These are phyloP conservation scores for Aspergillus sp. DNA, from an alignment of 2,329 filamentous ascomycete species.

Conservation along the genomic window DNA sequence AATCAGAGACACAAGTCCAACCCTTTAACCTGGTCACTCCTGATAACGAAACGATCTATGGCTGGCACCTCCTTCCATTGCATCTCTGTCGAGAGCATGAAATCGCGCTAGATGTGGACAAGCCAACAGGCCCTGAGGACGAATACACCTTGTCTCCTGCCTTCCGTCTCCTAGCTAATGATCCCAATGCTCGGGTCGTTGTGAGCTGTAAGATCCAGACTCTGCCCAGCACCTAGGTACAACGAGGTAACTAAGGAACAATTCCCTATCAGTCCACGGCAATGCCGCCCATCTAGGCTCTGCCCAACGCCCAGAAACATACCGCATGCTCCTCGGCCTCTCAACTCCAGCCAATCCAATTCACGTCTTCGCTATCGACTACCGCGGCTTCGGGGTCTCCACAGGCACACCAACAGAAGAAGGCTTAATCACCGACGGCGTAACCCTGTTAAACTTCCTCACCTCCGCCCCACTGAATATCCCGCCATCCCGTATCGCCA, in stretches of 20 bases:
- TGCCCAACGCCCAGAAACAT: slow-evolving; percentile 73
- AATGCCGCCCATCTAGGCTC: slow-evolving; percentile 89
- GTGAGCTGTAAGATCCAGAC: slow-evolving; percentile 53
- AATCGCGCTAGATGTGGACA: slow-evolving; percentile 59
- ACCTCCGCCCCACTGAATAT: slow-evolving; percentile 64
- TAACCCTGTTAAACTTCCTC: slow-evolving; percentile 71
- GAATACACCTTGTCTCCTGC: slow-evolving; percentile 55
- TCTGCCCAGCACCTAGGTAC: background rate
- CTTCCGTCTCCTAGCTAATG: slow-evolving; percentile 55
- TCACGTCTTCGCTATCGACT: slow-evolving; percentile 87
- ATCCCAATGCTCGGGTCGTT: slow-evolving; percentile 58
- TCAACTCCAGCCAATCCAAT: slow-evolving; percentile 65
- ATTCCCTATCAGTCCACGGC: slow-evolving; percentile 46
- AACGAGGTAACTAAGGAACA: slow-evolving; percentile 3
- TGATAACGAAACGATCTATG: slow-evolving; percentile 79
- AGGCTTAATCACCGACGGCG: slow-evolving; percentile 79
- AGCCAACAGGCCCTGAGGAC: slow-evolving; percentile 55
- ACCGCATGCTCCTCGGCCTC: slow-evolving; percentile 74
- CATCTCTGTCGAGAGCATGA: slow-evolving; percentile 77
- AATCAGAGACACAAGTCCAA: slow-evolving; percentile 79
- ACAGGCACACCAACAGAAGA: slow-evolving; percentile 79
- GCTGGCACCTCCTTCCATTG: slow-evolving; percentile 87
- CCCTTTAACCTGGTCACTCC: slow-evolving; percentile 77
- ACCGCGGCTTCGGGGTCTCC: slow-evolving; percentile 83
- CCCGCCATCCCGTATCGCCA: slow-evolving; percentile 71